phyloP scores from a whole-genome alignment of 371 early-diverging fungal species.

The Thermomucor indicae-seudaticae region DNA sequence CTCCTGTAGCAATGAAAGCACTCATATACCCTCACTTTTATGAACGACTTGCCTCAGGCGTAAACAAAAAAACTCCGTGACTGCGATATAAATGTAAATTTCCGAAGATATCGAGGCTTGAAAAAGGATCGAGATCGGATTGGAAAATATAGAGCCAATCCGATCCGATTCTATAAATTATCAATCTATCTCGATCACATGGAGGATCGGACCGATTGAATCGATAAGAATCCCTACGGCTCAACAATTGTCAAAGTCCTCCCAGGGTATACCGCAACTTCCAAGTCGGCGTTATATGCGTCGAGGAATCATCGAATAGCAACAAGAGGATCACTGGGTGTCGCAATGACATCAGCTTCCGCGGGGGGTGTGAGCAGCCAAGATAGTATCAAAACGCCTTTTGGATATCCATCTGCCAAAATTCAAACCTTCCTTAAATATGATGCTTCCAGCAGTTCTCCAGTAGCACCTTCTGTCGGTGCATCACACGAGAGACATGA shows the following conservation, averaged over 20 bases:
- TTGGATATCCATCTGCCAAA: neutral
- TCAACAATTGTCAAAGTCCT: constrained; percentile 1
- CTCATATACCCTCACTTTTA: too few relatives aligned
- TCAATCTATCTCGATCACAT: too few relatives aligned
- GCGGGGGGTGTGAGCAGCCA: neutral
- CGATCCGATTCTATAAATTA: too few relatives aligned
- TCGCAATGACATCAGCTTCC: neutral
- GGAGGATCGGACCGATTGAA: too few relatives aligned
- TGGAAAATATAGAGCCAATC: too few relatives aligned
- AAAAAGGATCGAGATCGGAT: too few relatives aligned
- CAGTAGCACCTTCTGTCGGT: neutral
- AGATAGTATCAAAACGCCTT: constrained; percentile 1
- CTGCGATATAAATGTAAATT: too few relatives aligned
- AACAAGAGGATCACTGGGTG: neutral
- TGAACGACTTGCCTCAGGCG: too few relatives aligned
- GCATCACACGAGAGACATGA: neutral
- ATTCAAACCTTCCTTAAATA: neutral
- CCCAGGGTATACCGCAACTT: neutral
- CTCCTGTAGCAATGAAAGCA: too few relatives aligned
- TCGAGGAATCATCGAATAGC: neutral
- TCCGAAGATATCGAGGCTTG: too few relatives aligned
- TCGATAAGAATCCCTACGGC: too few relatives aligned
- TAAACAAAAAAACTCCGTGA: too few relatives aligned
- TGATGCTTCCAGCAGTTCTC: neutral
- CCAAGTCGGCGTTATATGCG: neutral